Base-by-base conservation (phyloP, 768 basidiomycete genomes). In the Russula olivacea region DNA sequence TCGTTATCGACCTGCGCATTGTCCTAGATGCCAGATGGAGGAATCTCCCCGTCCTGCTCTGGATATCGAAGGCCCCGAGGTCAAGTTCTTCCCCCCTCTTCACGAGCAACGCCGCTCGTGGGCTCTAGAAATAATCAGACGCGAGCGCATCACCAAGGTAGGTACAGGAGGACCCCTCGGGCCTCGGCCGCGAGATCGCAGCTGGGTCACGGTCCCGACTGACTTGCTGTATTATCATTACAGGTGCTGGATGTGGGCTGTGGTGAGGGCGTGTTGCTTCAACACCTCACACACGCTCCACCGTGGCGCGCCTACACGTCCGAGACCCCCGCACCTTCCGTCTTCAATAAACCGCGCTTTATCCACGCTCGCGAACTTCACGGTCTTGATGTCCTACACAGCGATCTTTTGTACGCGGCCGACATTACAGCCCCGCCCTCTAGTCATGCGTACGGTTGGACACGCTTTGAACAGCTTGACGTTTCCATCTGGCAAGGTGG, bases 171-270 rank as follows among this genome's bases (percentile, higher is more conserved):
- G n/a, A n/a, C n/a, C n/a, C n/a, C n/a, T n/a, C n/a, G n/a, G n/a
- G n/a, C n/a, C 28, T 23, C 12, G 6, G 4, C 45, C 32, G 45
- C 23, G 56, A 34, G 48, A 32, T 53, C 55, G 52, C 25, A n/a
- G 49, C 30, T 6, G 12, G 19, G 21, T 57, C 52, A n/a, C n/a
- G 19, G 21, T 28, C 28, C 28, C 48, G 15, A 48, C 52, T 55
- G 47, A 64, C 34, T 28, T 53, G 6, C 38, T 17, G 38, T 40
- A 15, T 40, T 41, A 32, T 34, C 4, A 23, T 12, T 28, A 23
- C 61, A 92, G 90, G 79, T 93, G 8, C 76, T 93, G 53, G 92
- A 95, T 68, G 77, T 92, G 30, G 92, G 92, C 4, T 95, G 92
- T 68, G 92, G 92, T 45, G 85, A 90, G 73, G 92, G 92, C 25